Percentiles rank a stretch among this genome's conserved stretches.
phyloP scores from a whole-genome alignment of 2,329 filamentous ascomycete species.

The Aspergillus aculeatus region DNA sequence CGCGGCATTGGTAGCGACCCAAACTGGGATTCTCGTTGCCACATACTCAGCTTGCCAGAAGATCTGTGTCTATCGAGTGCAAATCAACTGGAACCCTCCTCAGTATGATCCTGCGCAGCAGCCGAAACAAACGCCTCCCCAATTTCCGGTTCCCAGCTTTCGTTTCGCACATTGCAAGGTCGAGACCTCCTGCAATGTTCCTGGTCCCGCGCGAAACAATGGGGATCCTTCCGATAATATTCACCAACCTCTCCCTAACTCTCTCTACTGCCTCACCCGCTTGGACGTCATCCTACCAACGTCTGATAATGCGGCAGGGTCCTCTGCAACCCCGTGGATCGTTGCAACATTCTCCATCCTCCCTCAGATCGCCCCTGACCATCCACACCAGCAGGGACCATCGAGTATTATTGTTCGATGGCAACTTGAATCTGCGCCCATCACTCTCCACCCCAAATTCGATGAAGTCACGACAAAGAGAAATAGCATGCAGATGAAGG shows the following conservation, averaged over 20 bases:
- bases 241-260: conserved; percentile 27
- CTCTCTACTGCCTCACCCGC: conserved; percentile 65
- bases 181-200: conserved; percentile 35
- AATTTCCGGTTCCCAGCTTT: conserved; percentile 39
- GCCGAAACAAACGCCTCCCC: conserved; percentile 27
- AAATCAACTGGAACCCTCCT: conserved; percentile 69
- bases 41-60: conserved; percentile 61
- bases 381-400: conserved; percentile 61
- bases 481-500: conserved; percentile 49
- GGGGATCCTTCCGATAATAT: conserved; percentile 26
- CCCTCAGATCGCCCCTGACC: conserved; percentile 50
- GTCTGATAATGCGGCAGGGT: conserved; percentile 56
- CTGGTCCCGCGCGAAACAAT: conserved; percentile 24
- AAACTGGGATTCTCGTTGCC: conserved; percentile 51
- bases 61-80: conserved; percentile 70
- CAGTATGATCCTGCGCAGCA: conserved; percentile 51
- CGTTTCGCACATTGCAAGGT: conserved; percentile 39
- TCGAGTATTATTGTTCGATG: conserved; percentile 79
- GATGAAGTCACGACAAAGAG: conserved; percentile 70
- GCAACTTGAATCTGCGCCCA: conserved; percentile 68
- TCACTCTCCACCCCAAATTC: conserved; percentile 71
- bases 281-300: conserved; percentile 70
- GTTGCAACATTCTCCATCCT: conserved; percentile 70
- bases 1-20: conserved; percentile 72
- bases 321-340: conserved; percentile 61